Evolutionary conservation across 371 early-diverging fungal genomes (phyloP), one percentile per base, ranked within the genome.

Genomic region (Zychaea mexicana): DNA sequence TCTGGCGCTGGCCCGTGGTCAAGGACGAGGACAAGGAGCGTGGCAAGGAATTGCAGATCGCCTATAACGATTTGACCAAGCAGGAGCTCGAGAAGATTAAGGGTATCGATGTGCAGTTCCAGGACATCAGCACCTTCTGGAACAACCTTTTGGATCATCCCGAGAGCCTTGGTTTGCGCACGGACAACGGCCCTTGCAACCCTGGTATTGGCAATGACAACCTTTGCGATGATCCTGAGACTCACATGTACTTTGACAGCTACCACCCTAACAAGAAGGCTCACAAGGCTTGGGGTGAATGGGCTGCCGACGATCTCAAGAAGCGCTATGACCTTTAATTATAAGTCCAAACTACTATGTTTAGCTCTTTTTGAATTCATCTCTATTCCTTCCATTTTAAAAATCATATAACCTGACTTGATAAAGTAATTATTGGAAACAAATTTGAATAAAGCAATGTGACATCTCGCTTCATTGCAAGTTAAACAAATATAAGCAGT

Each of bases 151-250:
- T 47, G 52, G 61, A 60, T 12, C 22, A 67, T 27, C 62, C 67
- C 17, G 58, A 55, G 17, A 53, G 26, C 6, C 26, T 69, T 17
- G 61, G 57, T 4, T 38, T 64, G 15, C 17, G 22, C 2, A 67
- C 60, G 10, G 57, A 57, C 10, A 67, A 67, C 33, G 64, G 66
- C 3, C 67, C 70, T 56, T 73, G 73, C 27, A 61, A 42, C 28
- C 49, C 61, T 49, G 73, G 70, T 21, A 59, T 69, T 26, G 73
- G 70, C 52, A 70, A 73, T 47, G 62, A 60, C 8, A 19, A 61
- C 31, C 62, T 36, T 13, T 73, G 70, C 33, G 26, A 49, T 36
- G 67, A 73, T 24, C 64, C 67, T 21, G 52, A 61, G 4, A 53
- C 60, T 1, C 70, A 69, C 27, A 67, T 69, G 46, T 69, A 64